phyloP scores from a whole-genome alignment of 306 rosid genomes.

The Alnus glutinosa region DNA sequence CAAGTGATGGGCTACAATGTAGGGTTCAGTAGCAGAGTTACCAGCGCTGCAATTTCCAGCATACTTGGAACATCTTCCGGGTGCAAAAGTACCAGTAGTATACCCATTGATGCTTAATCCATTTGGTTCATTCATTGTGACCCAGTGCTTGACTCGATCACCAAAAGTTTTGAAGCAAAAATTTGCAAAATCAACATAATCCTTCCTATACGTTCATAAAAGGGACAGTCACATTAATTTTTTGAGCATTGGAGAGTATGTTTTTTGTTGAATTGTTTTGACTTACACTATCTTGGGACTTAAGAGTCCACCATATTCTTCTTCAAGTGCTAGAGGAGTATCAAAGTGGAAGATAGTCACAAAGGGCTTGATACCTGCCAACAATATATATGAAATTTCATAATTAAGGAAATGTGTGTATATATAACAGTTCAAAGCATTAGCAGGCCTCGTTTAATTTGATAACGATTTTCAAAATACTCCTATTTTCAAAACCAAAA shows the following conservation, averaged over 20 bases:
- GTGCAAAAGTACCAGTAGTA: constrained; percentile 34
- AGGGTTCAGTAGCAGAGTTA: constrained; percentile 47
- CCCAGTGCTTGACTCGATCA: constrained; percentile 44
- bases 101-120: constrained; percentile 26
- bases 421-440: no score
- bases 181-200: constrained; percentile 31
- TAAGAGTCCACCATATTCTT: constrained; percentile 37
- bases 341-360: constrained; percentile 46
- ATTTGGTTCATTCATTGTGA: constrained; percentile 43
- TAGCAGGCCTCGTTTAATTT: no score
- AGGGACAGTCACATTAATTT: no score
- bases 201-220: constrained; percentile 17
- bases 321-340: constrained; percentile 45
- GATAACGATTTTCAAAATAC: no score
- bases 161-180: constrained; percentile 48
- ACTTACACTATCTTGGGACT: constrained; percentile 40
- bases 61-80: constrained; percentile 44
- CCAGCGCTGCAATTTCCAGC: constrained; percentile 43
- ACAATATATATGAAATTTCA: not conserved
- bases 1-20: constrained; percentile 39
- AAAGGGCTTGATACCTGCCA: constrained; percentile 33
- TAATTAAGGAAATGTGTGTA: no score
- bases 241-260: no score
- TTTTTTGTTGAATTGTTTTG: no score
- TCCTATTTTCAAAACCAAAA: no score